Evolutionary conservation across 164 flowering plant species (phyloP).

Genomic region (Echeveria elegans): DNA sequence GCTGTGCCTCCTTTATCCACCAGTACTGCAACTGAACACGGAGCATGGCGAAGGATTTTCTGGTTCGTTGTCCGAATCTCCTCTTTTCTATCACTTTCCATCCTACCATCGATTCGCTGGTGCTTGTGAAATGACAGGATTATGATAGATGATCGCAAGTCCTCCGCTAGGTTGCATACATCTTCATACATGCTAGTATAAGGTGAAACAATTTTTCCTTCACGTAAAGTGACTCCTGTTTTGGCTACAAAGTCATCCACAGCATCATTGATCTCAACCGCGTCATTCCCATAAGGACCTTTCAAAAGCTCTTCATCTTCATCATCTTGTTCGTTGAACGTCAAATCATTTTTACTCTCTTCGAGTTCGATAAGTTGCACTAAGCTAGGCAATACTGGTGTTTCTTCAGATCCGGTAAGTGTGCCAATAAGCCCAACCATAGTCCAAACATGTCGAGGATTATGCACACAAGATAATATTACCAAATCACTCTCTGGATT

Average conservation of each 20-base stretch:
- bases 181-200: conserved; percentile 30
- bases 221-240: conserved; percentile 30
- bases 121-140: conserved; percentile 71
- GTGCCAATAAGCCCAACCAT: conserved; percentile 31
- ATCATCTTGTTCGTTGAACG: conserved; percentile 42
- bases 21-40: conserved; percentile 51
- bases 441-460: conserved; percentile 40
- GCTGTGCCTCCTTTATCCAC: conserved; percentile 36
- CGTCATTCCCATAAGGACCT: conserved; percentile 58
- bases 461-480: conserved; percentile 52
- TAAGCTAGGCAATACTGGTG: conserved; percentile 37
- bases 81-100: conserved; percentile 38
- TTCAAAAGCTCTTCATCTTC: conserved; percentile 31
- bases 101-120: conserved; percentile 56
- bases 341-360: conserved; percentile 20
- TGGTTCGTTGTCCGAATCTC: conserved; percentile 50
- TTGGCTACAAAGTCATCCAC: conserved; percentile 39
- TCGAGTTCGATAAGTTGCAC: conserved; percentile 61
- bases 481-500: conserved; percentile 42
- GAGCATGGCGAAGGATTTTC: conserved; percentile 53
- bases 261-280: conserved; percentile 36
- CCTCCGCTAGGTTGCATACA: conserved; percentile 45
- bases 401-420: conserved; percentile 13
- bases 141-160: conserved; percentile 40
- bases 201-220: conserved; percentile 31